Evolutionary conservation across 108 stramenopile species (phyloP).

Genomic region (Aurantiochytrium sp.): DNA sequence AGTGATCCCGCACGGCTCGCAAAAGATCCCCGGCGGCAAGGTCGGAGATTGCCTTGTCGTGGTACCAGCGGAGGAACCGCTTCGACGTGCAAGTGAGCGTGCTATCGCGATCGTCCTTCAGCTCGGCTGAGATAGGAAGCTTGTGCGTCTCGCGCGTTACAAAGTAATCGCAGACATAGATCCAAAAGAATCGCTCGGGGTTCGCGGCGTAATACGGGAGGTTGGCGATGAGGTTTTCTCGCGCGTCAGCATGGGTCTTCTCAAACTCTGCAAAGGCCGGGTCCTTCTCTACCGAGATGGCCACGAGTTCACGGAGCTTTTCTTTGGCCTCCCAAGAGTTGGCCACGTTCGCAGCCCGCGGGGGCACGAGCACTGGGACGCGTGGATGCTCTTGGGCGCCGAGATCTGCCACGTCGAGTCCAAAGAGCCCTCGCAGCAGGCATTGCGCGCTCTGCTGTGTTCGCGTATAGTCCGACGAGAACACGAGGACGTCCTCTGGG

Average conservation of each 20-base stretch:
- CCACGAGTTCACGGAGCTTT: background rate
- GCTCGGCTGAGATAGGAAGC: background rate
- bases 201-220: background rate
- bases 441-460: slow-evolving; percentile 14
- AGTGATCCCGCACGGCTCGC: background rate
- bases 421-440: background rate
- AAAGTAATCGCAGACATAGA: slow-evolving; percentile 4
- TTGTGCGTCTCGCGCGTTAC: background rate
- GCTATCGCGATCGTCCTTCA: background rate
- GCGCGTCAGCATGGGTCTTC: background rate
- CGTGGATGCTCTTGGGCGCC: background rate
- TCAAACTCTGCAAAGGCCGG: background rate
- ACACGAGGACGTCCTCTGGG: background rate
- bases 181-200: background rate
- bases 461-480: background rate
- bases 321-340: background rate
- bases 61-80: background rate
- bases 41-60: background rate
- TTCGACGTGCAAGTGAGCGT: background rate
- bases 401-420: background rate
- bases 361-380: background rate
- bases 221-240: background rate
- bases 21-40: background rate
- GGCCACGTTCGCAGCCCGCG: background rate
- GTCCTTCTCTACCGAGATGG: background rate